Percentiles rank a stretch among this genome's conserved stretches.
Conservation (phyloP, 345 rosid genomes). For the Sisymbrium irio region DNA sequence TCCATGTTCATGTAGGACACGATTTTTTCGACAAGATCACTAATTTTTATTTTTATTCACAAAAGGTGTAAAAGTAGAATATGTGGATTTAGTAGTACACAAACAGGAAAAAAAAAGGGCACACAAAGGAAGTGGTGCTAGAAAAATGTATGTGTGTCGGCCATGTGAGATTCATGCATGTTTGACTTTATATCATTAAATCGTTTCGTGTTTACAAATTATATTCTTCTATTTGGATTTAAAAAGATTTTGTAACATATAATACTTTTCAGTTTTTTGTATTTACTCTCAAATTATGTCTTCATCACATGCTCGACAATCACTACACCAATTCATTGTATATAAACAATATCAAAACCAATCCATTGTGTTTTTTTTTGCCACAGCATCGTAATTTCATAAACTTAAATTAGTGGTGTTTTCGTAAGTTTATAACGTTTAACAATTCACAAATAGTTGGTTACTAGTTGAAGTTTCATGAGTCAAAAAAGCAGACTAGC, state of each 20-base stretch:
- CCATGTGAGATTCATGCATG: conserved; percentile 45
- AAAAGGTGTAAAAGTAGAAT: conserved; percentile 5
- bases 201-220: conserved; percentile 19
- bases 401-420: not conserved
- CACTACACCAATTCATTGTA: not conserved
- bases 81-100: conserved; percentile 22
- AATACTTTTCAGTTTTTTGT: conserved; percentile 3
- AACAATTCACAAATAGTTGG: not conserved
- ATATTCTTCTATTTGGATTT: conserved; percentile 10
- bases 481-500: conserved; percentile 22
- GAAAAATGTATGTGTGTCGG: conserved; percentile 41
- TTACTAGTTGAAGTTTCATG: not conserved
- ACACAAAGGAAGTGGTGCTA: conserved; percentile 29
- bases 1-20: conserved; percentile 19
- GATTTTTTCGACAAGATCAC: conserved; percentile 3
- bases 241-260: conserved; percentile 12
- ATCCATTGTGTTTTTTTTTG: not conserved
- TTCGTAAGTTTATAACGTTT: not conserved
- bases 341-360: not conserved
- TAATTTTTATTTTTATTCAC: not conserved
- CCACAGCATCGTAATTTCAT: not conserved
- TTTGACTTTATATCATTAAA: conserved; percentile 32
- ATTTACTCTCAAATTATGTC: conserved; percentile 12
- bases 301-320: conserved; percentile 27
- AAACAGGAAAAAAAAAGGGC: not conserved